Evolutionary conservation across 2,329 filamentous ascomycete species (phyloP).

Genomic region (Ophiocordyceps camponoti-saundersi): DNA sequence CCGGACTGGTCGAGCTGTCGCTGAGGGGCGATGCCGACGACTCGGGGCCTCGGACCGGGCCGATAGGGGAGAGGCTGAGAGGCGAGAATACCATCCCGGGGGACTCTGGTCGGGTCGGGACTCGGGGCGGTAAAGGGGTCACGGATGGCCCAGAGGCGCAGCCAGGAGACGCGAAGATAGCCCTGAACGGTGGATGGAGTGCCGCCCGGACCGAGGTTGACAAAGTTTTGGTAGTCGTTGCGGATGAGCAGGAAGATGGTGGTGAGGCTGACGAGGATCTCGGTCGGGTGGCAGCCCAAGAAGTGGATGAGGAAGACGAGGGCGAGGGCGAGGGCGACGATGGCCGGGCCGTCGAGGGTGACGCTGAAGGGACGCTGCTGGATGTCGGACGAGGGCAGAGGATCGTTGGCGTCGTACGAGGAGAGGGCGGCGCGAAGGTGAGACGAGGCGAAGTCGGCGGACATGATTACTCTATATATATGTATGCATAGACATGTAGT

Average conservation of each 20-base stretch:
- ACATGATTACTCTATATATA: not conserved
- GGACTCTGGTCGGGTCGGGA: slow-evolving; percentile 31
- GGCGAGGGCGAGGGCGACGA: slow-evolving; percentile 25
- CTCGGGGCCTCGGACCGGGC: slow-evolving; percentile 43
- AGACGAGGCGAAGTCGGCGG: not conserved
- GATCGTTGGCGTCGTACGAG: not conserved
- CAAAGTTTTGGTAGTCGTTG: slow-evolving; percentile 59
- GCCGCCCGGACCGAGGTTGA: slow-evolving; percentile 64
- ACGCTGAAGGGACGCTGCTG: slow-evolving; percentile 33
- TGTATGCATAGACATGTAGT: too few relatives aligned
- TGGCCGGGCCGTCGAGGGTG: slow-evolving; percentile 32
- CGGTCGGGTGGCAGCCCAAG: slow-evolving; percentile 27
- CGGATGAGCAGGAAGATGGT: slow-evolving; percentile 36
- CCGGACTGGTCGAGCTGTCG: slow-evolving; percentile 57
- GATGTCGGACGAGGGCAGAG: slow-evolving; percentile 6
- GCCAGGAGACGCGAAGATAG: slow-evolving; percentile 56
- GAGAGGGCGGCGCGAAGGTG: not conserved
- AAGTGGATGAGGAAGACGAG: slow-evolving; percentile 36
- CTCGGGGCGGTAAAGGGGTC: slow-evolving; percentile 48
- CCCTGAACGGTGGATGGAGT: slow-evolving; percentile 58
- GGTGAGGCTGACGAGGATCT: slow-evolving; percentile 30
- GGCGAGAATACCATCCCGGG: slow-evolving; percentile 41
- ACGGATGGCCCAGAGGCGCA: slow-evolving; percentile 53
- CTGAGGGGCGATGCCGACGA: slow-evolving; percentile 67
- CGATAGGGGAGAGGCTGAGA: slow-evolving; percentile 38